These are phyloP conservation scores for Pleurotus giganteus DNA, from an alignment of 768 basidiomycete species.

Conservation along the genomic window DNA sequence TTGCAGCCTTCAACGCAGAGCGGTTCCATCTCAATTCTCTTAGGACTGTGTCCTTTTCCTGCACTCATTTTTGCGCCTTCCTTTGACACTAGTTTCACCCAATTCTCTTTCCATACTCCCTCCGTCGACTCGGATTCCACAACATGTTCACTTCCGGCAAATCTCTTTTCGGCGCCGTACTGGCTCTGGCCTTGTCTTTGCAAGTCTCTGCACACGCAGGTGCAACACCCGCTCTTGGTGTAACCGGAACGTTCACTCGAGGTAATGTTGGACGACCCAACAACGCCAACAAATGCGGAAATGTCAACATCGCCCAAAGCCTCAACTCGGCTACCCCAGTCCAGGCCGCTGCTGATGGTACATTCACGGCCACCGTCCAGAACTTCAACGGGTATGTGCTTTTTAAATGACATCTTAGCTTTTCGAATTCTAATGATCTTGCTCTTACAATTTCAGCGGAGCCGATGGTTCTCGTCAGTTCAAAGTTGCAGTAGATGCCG, in stretches of 20 bases:
- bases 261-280: conserved; percentile 33
- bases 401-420: not conserved
- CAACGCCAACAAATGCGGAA: conserved; percentile 38
- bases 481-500: conserved; percentile 42
- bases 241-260: conserved; percentile 26
- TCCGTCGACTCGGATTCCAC: not conserved
- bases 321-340: conserved; percentile 38
- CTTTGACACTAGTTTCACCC: not conserved
- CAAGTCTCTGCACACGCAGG: conserved; percentile 40
- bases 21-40: not conserved
- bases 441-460: conserved; percentile 25
- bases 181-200: conserved; percentile 31
- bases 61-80: conserved; percentile 3
- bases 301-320: conserved; percentile 34
- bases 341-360: conserved; percentile 37
- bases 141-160: conserved; percentile 25
- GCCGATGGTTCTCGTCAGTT: conserved; percentile 48
- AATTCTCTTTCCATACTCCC: not conserved
- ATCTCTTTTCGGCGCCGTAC: conserved; percentile 24
- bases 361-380: conserved; percentile 36
- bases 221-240: conserved; percentile 41
- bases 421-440: not conserved
- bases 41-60: conserved; percentile 9
- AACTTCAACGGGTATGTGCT: conserved; percentile 48
- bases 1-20: conserved; percentile 10